These are phyloP conservation scores for Conringia planisiliqua DNA, from an alignment of 345 rosid species.

Conservation along the genomic window DNA sequence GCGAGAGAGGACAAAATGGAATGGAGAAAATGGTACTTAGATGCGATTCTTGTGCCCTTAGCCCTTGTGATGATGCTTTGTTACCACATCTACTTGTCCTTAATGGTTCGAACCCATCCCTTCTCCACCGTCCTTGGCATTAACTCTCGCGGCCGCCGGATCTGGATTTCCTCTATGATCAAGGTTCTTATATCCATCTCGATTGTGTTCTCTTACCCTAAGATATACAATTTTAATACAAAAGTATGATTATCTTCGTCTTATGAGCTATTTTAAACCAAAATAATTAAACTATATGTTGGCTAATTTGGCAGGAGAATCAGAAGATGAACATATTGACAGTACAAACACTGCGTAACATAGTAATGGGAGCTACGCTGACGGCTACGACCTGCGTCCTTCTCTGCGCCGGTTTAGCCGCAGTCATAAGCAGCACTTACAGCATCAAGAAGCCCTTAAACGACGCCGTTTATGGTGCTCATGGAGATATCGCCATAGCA, in stretches of 20 bases:
- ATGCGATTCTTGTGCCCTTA: slow-evolving; percentile 60
- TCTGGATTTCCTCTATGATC: slow-evolving; percentile 76
- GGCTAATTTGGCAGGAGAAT: slow-evolving; percentile 50
- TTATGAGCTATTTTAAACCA: no score
- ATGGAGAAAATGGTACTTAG: slow-evolving; percentile 53
- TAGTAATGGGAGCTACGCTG: slow-evolving; percentile 86
- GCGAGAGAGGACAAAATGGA: slow-evolving; percentile 16
- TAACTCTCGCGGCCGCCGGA: slow-evolving; percentile 52
- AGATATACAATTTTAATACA: background rate
- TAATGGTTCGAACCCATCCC: slow-evolving; percentile 65
- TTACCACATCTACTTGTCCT: slow-evolving; percentile 67
- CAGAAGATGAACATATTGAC: slow-evolving; percentile 73
- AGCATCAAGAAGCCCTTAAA: slow-evolving; percentile 71
- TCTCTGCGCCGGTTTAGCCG: slow-evolving; percentile 77
- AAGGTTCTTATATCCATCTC: slow-evolving; percentile 47
- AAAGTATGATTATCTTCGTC: background rate
- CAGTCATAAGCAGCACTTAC: slow-evolving; percentile 85
- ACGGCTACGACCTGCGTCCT: slow-evolving; percentile 91
- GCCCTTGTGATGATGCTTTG: slow-evolving; percentile 40
- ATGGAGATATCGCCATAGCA: slow-evolving; percentile 67
- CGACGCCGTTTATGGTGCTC: slow-evolving; percentile 69
- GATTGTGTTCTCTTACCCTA: background rate
- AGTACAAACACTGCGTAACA: slow-evolving; percentile 75
- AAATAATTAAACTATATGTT: no score
- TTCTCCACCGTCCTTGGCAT: slow-evolving; percentile 71